phyloP scores from a whole-genome alignment of 2,329 filamentous ascomycete genomes.

The Cercospora sojina region DNA sequence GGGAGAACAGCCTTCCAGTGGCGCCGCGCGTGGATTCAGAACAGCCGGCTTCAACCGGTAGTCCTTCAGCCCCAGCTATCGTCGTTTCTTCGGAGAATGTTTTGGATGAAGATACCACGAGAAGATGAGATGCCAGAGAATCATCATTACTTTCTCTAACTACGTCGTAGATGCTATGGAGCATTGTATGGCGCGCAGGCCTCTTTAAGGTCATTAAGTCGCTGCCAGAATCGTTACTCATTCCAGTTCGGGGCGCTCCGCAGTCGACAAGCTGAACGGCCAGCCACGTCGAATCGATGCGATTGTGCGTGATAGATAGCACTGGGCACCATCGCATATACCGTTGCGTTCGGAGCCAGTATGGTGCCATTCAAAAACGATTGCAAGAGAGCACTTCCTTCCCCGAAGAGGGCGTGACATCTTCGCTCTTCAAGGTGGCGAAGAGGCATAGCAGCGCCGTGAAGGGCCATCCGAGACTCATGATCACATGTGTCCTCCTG shows the following conservation, averaged over 20 bases:
- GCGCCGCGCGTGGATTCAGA: neutral
- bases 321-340: neutral
- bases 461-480: neutral
- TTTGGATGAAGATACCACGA: neutral
- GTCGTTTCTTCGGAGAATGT: slow-evolving; percentile 11
- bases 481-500: neutral
- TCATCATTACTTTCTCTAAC: neutral
- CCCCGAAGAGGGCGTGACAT: neutral
- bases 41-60: neutral
- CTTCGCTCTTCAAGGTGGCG: neutral
- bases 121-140: neutral
- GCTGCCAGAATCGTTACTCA: neutral
- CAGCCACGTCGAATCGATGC: neutral
- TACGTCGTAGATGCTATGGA: neutral
- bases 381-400: neutral
- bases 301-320: neutral
- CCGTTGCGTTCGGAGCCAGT: neutral
- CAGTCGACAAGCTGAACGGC: neutral
- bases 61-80: slow-evolving; percentile 10
- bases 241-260: neutral
- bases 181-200: neutral
- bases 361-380: neutral
- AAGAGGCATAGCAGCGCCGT: neutral
- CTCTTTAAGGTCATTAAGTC: neutral
- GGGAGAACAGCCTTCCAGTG: slow-evolving; percentile 1